Evolutionary conservation across 768 basidiomycete species (phyloP).

Genomic region (Chlorophyllum brunneum): DNA sequence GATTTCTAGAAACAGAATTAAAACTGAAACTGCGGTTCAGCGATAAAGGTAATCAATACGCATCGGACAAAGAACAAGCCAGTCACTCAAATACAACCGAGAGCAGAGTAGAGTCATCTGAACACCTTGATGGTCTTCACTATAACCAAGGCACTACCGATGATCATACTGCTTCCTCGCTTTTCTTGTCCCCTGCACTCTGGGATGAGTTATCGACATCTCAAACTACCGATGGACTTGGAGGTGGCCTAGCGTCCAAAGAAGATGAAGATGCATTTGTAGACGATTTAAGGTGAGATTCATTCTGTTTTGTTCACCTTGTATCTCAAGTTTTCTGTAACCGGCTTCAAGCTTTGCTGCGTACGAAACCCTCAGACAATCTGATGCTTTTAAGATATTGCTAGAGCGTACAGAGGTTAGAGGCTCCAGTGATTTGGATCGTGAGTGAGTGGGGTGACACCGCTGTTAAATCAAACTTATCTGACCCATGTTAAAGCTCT

Average conservation of each 20-base stretch:
- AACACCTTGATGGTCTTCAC: too few relatives aligned
- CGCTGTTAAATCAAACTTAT: background rate
- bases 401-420: background rate
- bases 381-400: background rate
- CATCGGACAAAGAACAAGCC: too few relatives aligned
- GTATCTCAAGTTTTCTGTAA: background rate
- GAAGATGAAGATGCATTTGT: background rate
- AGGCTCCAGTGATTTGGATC: background rate
- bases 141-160: too few relatives aligned
- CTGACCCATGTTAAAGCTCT: background rate
- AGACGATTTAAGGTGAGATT: background rate
- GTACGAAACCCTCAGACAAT: background rate
- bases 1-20: too few relatives aligned
- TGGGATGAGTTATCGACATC: too few relatives aligned
- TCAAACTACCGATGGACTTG: too few relatives aligned
- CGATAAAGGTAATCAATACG: too few relatives aligned
- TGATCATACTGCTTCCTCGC: too few relatives aligned
- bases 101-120: too few relatives aligned
- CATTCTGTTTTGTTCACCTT: background rate
- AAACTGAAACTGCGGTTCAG: too few relatives aligned
- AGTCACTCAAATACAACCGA: too few relatives aligned
- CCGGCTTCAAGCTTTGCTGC: background rate
- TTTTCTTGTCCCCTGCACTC: too few relatives aligned
- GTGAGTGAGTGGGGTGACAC: background rate
- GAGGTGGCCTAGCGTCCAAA: background rate